Percentiles rank a stretch among this genome's conserved stretches.
phyloP scores from a whole-genome alignment of 805 yeast genomes.

The Candida loeiensis region DNA sequence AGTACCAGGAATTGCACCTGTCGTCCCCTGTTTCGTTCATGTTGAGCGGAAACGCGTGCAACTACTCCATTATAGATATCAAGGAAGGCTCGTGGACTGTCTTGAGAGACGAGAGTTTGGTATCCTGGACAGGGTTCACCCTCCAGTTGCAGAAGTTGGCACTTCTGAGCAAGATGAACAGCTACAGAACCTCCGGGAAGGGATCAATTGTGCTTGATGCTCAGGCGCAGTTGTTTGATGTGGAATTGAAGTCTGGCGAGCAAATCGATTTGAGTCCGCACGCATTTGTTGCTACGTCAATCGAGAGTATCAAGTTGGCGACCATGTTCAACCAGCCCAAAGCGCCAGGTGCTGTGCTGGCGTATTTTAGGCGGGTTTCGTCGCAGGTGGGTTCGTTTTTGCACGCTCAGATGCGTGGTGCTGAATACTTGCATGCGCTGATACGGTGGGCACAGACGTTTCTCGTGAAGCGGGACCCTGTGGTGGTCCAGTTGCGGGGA shows the following conservation, averaged over 20 bases:
- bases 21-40: slow-evolving; percentile 28
- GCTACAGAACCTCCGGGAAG: slow-evolving; percentile 31
- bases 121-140: slow-evolving; percentile 48
- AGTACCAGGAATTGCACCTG: slow-evolving; percentile 33
- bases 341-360: not conserved
- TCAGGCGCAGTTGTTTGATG: slow-evolving; percentile 36
- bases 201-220: slow-evolving; percentile 41
- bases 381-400: not conserved
- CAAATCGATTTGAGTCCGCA: slow-evolving; percentile 36
- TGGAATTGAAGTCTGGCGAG: slow-evolving; percentile 35
- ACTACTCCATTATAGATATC: slow-evolving; percentile 36
- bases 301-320: not conserved
- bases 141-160: slow-evolving; percentile 20
- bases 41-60: slow-evolving; percentile 32
- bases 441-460: not conserved
- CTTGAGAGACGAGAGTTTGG: slow-evolving; percentile 30
- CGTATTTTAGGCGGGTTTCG: not conserved
- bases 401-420: not conserved
- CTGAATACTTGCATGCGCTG: not conserved
- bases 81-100: slow-evolving; percentile 37
- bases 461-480: slow-evolving; percentile 8
- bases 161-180: slow-evolving; percentile 18
- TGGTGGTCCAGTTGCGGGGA: slow-evolving; percentile 23
- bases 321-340: not conserved
- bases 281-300: slow-evolving; percentile 33